Percentiles rank a stretch among this genome's conserved stretches.
phyloP scores from a whole-genome alignment of 345 rosid genomes.

The Durio zibethinus region DNA sequence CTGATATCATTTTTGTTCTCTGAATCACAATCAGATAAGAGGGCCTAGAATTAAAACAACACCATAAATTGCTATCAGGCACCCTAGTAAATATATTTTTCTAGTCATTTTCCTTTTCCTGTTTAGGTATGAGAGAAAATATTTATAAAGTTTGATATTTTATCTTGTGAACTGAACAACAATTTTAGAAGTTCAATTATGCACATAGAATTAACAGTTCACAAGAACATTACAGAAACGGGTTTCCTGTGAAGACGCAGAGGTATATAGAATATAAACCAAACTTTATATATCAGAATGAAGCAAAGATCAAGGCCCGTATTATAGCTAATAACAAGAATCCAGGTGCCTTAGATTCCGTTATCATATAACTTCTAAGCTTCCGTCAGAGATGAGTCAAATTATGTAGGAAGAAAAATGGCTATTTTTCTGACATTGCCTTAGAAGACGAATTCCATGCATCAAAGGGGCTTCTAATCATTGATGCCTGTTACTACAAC shows the following conservation, averaged over 20 bases:
- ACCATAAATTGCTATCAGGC: neutral
- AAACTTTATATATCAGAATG: neutral
- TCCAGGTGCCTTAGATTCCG: neutral
- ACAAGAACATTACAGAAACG: neutral
- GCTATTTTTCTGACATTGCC: neutral
- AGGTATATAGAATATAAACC: neutral
- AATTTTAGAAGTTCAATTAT: conserved; percentile 2
- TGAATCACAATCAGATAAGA: conserved; percentile 37
- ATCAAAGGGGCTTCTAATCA: neutral
- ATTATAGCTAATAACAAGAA: neutral
- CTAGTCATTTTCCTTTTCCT: neutral
- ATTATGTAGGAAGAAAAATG: neutral
- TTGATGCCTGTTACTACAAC: neutral
- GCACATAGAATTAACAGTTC: neutral
- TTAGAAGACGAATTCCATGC: neutral
- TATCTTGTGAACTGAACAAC: neutral
- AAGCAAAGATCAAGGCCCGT: neutral
- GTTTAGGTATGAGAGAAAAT: neutral
- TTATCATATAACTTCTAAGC: neutral
- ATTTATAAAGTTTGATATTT: neutral
- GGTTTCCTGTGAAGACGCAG: neutral
- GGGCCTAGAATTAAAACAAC: conserved; percentile 9
- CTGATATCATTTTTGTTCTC: conserved; percentile 89
- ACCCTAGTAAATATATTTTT: neutral
- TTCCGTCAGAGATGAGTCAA: neutral